Base-by-base conservation (phyloP, 179 eudicot species). In the Gypsophila paniculata region DNA sequence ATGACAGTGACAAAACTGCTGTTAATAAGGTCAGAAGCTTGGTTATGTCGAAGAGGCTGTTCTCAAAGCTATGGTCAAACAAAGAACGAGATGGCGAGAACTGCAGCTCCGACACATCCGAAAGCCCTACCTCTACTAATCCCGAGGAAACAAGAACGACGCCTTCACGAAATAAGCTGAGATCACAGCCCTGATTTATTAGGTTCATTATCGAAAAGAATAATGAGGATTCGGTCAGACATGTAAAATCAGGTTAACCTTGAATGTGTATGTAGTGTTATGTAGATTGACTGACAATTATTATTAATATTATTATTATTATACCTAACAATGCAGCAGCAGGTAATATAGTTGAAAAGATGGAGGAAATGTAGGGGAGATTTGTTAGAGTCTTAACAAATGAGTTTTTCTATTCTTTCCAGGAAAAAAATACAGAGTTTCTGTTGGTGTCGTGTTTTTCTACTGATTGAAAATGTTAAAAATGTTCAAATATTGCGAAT, bases 101-200 rank as follows among this genome's bases (percentile, higher is more conserved):
- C 72, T 86, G 90, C 70, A 89, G 98, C 78, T 88, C 96, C 0
- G 98, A 92, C 72, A 90, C 98, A 15, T 90, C 96, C 0, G 98
- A 87, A 44, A 87, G 96, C 29, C 91, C 90, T 2, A 87, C 77
- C 32, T 91, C 97, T 12, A 84, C 93, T 8, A 83, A 82, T 72
- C 86, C 81, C 2, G 96, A 83, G 44, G 96, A 87, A 77, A 72
- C 57, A 0, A 81, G 85, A 78, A 83, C 88, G 15, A 86, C 95
- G 14, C 86, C 95, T 57, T 84, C 90, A 1, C 82, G 88, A 70
- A 90, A 87, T 79, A 84, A 86, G 85, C 82, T 84, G 69, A 85
- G 79, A 48, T 78, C 78, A 0, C 5, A 59, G 18, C 78, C 85
- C 49, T 84, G 72, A 77, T 52, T 13, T 42, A 6, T 61, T 26